A percentile compares a stretch with the other conserved stretches of the same genome.
Conservation (phyloP, 148 eudicot genomes). For the Talinum fruticosum region DNA sequence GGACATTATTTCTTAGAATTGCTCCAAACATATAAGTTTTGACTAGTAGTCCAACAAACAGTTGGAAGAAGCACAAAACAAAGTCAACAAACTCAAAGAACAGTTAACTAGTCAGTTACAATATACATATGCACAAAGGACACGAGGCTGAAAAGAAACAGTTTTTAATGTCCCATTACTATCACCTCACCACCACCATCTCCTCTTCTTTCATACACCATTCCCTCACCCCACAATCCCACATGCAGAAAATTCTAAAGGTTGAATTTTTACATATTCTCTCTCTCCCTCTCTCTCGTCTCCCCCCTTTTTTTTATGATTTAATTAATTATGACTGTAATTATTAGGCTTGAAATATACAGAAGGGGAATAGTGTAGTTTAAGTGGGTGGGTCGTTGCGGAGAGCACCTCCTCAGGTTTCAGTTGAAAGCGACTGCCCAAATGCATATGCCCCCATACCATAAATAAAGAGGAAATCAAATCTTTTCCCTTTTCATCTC, state of each 20-base stretch:
- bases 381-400: constrained; percentile 32
- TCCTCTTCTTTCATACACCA: not conserved
- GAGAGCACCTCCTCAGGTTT: constrained; percentile 15
- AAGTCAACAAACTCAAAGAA: too few relatives aligned
- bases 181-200: not conserved
- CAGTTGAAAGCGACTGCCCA: constrained; percentile 32
- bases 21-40: too few relatives aligned
- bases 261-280: not conserved
- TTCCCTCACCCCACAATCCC: not conserved
- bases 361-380: constrained; percentile 18
- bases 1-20: too few relatives aligned
- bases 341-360: constrained; percentile 9
- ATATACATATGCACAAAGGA: too few relatives aligned
- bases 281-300: not conserved
- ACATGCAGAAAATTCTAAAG: not conserved
- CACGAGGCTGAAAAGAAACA: constrained; percentile 8
- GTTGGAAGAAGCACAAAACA: too few relatives aligned
- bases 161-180: not conserved
- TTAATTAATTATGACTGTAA: not conserved
- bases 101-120: too few relatives aligned
- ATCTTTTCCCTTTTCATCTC: constrained; percentile 14
- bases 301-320: not conserved
- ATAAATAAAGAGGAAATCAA: not conserved
- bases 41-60: too few relatives aligned
- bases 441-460: not conserved